Evolutionary conservation across 2,329 filamentous ascomycete species (phyloP), one percentile per base, ranked within the genome.

Genomic region (Onygenales sp.): DNA sequence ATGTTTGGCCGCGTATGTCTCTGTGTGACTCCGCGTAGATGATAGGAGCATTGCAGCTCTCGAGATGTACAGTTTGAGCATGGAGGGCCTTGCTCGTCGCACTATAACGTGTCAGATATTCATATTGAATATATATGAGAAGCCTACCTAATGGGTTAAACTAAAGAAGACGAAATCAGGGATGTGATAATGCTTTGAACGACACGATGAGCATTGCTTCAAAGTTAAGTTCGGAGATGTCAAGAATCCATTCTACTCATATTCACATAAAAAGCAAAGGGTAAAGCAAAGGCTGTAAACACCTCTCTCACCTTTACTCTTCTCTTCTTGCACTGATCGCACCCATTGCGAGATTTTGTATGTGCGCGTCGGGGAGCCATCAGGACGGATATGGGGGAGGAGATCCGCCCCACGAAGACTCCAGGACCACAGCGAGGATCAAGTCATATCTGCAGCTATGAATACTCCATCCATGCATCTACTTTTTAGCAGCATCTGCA

Each of bases 261-360:
- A 27, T 27, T 3, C 21, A 27, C 5, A 27, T 27, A 5, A 27
- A 27, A 27, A 27, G 5, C 21, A 27, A 27, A 31, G 5, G 47
- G n/a, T 14, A 11, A 13, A 42, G 21, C 10, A 2, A 43, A 6
- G 31, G 31, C n/a, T n/a, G 43, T 7, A 9, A 39, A 32, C 33
- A 47, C 63, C 31, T 27, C 21, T 27, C 21, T 27, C 56, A 72
- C 70, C 65, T 73, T 73, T 50, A 73, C 70, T 32, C 70, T 65
- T 52, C 70, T 59, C 50, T 64, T 64, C 59, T 73, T 72, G 58
- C 71, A 73, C 54, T 69, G 67, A 35, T 65, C 64, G 50, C 71
- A 73, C 33, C 71, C 71, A 60, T 69, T 66, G 43, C 71, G 69
- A 13, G 71, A 73, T 60, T 73, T 73, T 21, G 65, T 71, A 61